A percentile compares a stretch with the other conserved stretches of the same genome.
Evolutionary conservation across 768 basidiomycete genomes (phyloP).

Genomic region (Collybia sordida): DNA sequence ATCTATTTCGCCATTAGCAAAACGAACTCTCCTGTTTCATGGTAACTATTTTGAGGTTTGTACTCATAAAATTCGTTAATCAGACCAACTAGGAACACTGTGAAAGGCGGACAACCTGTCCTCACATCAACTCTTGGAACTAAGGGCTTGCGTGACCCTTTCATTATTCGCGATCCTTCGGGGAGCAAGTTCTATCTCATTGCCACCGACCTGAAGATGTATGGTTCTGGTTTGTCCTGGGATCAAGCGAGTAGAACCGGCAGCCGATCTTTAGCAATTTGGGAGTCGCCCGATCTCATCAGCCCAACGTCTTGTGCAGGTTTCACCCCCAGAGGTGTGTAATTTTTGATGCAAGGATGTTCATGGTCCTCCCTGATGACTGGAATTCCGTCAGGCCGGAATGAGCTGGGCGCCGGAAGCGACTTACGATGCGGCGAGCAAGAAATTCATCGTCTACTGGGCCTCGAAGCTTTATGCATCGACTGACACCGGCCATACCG

Average conservation of each 20-base stretch:
- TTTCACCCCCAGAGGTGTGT: constrained; percentile 13
- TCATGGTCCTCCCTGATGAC: not conserved
- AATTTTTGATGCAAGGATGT: not conserved
- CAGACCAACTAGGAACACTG: not conserved
- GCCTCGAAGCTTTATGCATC: constrained; percentile 14
- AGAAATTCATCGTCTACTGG: constrained; percentile 18
- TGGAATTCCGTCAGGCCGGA: constrained; percentile 7
- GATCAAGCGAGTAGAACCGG: constrained; percentile 11
- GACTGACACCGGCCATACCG: constrained; percentile 13
- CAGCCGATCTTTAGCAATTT: constrained; percentile 15
- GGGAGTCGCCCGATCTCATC: constrained; percentile 16
- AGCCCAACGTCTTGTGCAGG: constrained; percentile 13
- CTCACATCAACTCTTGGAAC: constrained; percentile 18
- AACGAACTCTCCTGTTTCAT: too few relatives aligned
- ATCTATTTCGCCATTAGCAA: too few relatives aligned
- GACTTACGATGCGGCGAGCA: constrained; percentile 9
- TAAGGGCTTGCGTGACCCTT: constrained; percentile 16
- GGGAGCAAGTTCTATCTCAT: constrained; percentile 17
- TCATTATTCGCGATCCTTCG: constrained; percentile 16
- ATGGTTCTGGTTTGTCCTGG: constrained; percentile 12
- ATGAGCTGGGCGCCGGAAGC: constrained; percentile 21
- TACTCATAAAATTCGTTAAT: too few relatives aligned
- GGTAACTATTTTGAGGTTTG: too few relatives aligned
- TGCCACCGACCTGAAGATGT: constrained; percentile 17
- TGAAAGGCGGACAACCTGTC: constrained; percentile 14